Evolutionary conservation across 2,329 filamentous ascomycete genomes (phyloP), one percentile per base, ranked within the genome.

Genomic region (Lecanosticta acicola): DNA sequence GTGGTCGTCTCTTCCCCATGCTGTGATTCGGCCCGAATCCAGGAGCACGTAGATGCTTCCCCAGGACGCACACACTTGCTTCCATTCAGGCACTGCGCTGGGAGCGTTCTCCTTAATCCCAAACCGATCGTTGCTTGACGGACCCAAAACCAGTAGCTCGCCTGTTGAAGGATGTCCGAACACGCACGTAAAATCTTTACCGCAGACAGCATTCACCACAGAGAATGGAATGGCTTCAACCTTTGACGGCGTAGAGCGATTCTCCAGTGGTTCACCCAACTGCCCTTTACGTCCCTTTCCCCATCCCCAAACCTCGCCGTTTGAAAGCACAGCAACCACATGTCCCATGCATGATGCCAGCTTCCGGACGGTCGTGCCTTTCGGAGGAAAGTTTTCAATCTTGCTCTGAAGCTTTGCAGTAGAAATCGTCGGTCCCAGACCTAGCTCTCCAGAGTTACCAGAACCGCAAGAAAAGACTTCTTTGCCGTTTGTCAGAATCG

Each of bases 271-370:
- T 34, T 71, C 66, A 1, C 89, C 90, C 1, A 94, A 69, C 64
- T 98, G 91, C 0, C 87, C 87, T 62, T 95, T 93, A 18, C 88
- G 78, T 11, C 85, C 84, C 58, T 81, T 87, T 0, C 93, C 93
- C 91, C 91, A 97, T 2, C 88, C 90, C 63, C 85, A 94, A 1
- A 83, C 82, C 13, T 85, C 76, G 0, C 90, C 91, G 61, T 85
- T 84, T 35, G 77, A 77, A 3, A 94, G 68, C 0, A 96, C 77
- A 1, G 72, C 80, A 13, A 94, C 78, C 0, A 81, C 80, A 62
- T 98, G 93, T 17, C 80, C 81, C 73, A 94, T 85, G 24, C 85
- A 81, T 9, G 86, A 84, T 1, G 83, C 72, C 19, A 96, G 62
- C 47, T 84, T 77, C 1, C 78, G 66, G 3, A 94, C 65, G n/a